These are phyloP conservation scores for Fusarium lateritium DNA, from an alignment of 2,329 filamentous ascomycete species.

Conservation along the genomic window DNA sequence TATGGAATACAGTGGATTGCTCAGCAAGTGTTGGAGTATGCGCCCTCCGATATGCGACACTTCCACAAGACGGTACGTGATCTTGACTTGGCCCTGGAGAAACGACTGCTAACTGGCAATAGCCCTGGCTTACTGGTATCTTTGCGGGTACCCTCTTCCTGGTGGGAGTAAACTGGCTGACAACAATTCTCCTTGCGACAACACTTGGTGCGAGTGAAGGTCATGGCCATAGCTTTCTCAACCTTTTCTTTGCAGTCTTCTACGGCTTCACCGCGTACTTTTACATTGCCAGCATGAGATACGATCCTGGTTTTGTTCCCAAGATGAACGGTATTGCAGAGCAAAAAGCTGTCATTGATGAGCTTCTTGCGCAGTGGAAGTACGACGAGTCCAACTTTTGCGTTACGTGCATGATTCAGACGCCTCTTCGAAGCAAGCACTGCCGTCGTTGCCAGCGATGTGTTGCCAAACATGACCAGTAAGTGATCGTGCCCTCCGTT, in stretches of 20 bases:
- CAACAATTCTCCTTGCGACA: constrained; percentile 65
- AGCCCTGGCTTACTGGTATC: constrained; percentile 94
- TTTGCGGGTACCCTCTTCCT: constrained; percentile 91
- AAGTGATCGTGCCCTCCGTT: constrained; percentile 55
- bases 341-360: constrained; percentile 90
- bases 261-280: constrained; percentile 84
- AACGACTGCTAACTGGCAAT: constrained; percentile 16
- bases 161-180: constrained; percentile 82
- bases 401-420: constrained; percentile 93
- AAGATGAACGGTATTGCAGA: constrained; percentile 91
- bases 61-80: constrained; percentile 86
- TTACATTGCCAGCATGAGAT: constrained; percentile 86
- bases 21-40: constrained; percentile 83
- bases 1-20: constrained; percentile 84
- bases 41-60: constrained; percentile 88
- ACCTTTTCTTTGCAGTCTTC: constrained; percentile 78
- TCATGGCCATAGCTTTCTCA: constrained; percentile 76
- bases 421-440: constrained; percentile 94
- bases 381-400: constrained; percentile 97
- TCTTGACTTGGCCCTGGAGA: too few species aligned
- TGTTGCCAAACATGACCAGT: constrained; percentile 98
- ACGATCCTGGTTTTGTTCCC: constrained; percentile 93
- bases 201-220: constrained; percentile 37
- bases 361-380: constrained; percentile 86
- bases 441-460: constrained; percentile 93